Base-by-base conservation (phyloP, 2,329 filamentous ascomycete genomes). In the Aspergillus sp. region DNA sequence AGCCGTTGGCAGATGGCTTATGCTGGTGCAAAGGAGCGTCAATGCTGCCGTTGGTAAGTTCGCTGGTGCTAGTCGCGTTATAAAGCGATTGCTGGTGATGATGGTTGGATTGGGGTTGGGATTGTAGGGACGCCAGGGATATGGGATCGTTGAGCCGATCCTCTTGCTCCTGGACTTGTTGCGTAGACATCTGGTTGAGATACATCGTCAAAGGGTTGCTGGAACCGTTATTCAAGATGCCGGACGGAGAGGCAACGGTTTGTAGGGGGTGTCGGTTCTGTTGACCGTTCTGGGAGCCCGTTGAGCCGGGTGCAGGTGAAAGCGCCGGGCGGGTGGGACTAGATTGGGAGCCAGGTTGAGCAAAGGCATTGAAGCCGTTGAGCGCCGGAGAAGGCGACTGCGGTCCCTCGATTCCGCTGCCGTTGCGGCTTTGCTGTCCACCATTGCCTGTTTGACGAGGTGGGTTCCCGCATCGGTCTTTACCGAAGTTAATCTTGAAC, bases 401-500 rank as follows among this genome's bases (percentile, higher is more conserved):
- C 33, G 82, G 73, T 37, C 80, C 82, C 56, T 86, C 84, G 17
- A 79, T 65, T n/a, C 73, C 68, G 58, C 68, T 69, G 79, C 84
- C 66, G 79, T 77, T 85, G 53, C 91, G 89, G 57, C 88, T 88
- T 70, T 89, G 84, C 53, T 83, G 80, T 65, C 89, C 80, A 64
- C 82, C 80, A 63, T 82, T 84, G 73, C 88, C 86, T 64, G 90
- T 84, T 79, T 98, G 95, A 60, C 95, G 88, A 45, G 95, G 95
- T 52, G 95, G 90, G 78, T 99, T 99, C 65, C 95, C 95, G 70
- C 95, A 99, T 56, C 95, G 88, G 73, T 99, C 95, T 81, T 99
- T 99, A 77, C 95, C 95, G 73, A 99, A 99, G 81, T 99, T 99
- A 75, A 99, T 93, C 84, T 99, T 99, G 87, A 99, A 99, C 68